Percentiles rank a stretch among this genome's conserved stretches.
These are phyloP conservation scores for Alternaria consortialis DNA, from an alignment of 2,329 filamentous ascomycete genomes.

Conservation along the genomic window DNA sequence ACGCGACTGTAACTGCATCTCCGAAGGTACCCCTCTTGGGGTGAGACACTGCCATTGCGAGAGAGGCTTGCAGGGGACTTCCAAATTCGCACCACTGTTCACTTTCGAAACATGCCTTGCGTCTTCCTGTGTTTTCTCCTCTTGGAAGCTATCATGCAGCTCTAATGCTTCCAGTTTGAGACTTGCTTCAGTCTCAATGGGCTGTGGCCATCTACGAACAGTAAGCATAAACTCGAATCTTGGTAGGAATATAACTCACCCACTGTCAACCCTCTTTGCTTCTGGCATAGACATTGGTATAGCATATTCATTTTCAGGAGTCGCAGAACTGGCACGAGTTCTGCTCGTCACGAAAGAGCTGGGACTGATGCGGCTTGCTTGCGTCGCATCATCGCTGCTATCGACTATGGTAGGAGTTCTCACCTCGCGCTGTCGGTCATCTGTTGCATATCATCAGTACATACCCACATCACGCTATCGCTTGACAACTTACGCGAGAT, in stretches of 20 bases:
- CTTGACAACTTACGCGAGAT: conserved; percentile 37
- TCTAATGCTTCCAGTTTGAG: conserved; percentile 35
- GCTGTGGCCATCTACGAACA: conserved; percentile 22
- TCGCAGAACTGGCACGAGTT: conserved; percentile 30
- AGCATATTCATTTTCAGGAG: conserved; percentile 17
- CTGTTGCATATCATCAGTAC: conserved; percentile 21
- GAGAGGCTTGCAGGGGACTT: conserved; percentile 39
- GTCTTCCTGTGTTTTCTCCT: conserved; percentile 1
- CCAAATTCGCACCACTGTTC: conserved; percentile 21
- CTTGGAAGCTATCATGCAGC: conserved; percentile 24
- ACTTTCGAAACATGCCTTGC: conserved; percentile 19
- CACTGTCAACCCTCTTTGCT: conserved; percentile 7
- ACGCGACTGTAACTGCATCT: conserved; percentile 27
- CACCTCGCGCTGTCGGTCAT: conserved; percentile 38
- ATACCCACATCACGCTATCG: not conserved
- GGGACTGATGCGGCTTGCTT: conserved; percentile 37
- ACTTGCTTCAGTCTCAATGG: conserved; percentile 28
- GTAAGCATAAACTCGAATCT: conserved; percentile 6
- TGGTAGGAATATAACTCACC: conserved; percentile 8
- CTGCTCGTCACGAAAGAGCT: conserved; percentile 37
- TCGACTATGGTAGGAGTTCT: conserved; percentile 32
- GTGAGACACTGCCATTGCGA: conserved; percentile 47
- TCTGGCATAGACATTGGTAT: not conserved
- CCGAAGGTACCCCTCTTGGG: conserved; percentile 28
- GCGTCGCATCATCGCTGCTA: conserved; percentile 31